Percentiles rank a stretch among this genome's conserved stretches.
These are phyloP conservation scores for Zopfochytrium polystomum DNA, from an alignment of 371 early-diverging fungal genomes.

Conservation along the genomic window DNA sequence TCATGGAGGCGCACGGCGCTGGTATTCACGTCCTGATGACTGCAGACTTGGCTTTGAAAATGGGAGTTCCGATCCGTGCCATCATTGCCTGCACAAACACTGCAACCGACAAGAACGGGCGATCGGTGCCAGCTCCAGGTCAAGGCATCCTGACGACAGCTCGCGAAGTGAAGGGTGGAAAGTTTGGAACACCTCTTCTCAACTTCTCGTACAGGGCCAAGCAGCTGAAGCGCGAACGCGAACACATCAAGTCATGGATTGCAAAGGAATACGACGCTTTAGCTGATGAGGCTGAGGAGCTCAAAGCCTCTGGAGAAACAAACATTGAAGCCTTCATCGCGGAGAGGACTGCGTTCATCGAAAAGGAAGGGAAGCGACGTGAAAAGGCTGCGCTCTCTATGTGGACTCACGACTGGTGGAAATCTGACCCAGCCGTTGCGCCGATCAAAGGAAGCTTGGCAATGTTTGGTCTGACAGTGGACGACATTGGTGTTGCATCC, in stretches of 20 bases:
- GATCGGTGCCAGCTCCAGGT: conserved; percentile 93
- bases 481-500: conserved; percentile 94
- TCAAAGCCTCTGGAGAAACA: conserved; percentile 61
- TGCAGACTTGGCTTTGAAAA: conserved; percentile 84
- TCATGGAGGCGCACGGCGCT: conserved; percentile 94
- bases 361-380: conserved; percentile 74
- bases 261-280: conserved; percentile 75
- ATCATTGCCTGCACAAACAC: conserved; percentile 90
- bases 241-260: conserved; percentile 83
- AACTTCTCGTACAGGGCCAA: conserved; percentile 87
- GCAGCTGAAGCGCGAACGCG: conserved; percentile 76
- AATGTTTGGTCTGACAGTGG: conserved; percentile 83
- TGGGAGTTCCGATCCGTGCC: conserved; percentile 94
- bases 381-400: conserved; percentile 77
- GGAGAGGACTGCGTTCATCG: conserved; percentile 77
- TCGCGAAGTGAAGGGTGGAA: conserved; percentile 61
- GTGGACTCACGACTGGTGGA: conserved; percentile 88
- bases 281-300: conserved; percentile 68
- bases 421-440: conserved; percentile 76
- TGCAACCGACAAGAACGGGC: conserved; percentile 95
- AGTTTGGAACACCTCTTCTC: conserved; percentile 73
- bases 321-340: conserved; percentile 69
- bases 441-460: conserved; percentile 92
- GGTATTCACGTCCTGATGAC: conserved; percentile 90
- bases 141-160: conserved; percentile 94